Evolutionary conservation across 306 rosid genomes (phyloP), one percentile per base, ranked within the genome.

Genomic region (Casuarina cunninghamiana): DNA sequence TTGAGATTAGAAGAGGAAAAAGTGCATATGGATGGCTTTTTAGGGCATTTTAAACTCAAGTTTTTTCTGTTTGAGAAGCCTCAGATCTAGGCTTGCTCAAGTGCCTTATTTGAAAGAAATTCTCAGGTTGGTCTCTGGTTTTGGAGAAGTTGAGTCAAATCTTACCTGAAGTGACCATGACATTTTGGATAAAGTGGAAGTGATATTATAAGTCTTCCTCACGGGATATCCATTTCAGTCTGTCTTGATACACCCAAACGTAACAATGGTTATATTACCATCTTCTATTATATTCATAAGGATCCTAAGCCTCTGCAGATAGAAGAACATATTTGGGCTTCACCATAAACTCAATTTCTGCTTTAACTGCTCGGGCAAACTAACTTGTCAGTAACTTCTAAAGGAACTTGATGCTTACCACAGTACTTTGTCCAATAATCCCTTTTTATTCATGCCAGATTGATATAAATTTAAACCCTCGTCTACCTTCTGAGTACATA

Each of bases 401-500:
- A 66, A 39, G 53, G 70, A 19, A 50, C 38, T 72, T 26, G 13
- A 12, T 67, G 75, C 79, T 44, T 50, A 17, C 66, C 26, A 43
- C 63, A 72, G 71, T 69, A 69, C 38, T 41, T 38, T 37, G 5
- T 41, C 71, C 82, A 12, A 17, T 58, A 75, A 73, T 73, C 46
- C 70, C 58, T 67, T 60, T 84, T 57, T 70, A 60, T 77, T 63
- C 63, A 60, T 73, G 77, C 26, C 89, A 94, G 98, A 88, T 92
- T 74, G 97, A 92, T 78, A 53, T 92, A 68, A 80, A 89, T 75
- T 82, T 92, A 86, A 92, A 88, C 75, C 93, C 92, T 75, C 97
- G 85, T 79, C 93, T 92, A 76, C 90, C 97, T 45, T 91, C 98
- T 9, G 97, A 92, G 71, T 95, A 92, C 86, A 91, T 95, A 80